Conservation (phyloP, 345 rosid species). For the Angophora floribunda region DNA sequence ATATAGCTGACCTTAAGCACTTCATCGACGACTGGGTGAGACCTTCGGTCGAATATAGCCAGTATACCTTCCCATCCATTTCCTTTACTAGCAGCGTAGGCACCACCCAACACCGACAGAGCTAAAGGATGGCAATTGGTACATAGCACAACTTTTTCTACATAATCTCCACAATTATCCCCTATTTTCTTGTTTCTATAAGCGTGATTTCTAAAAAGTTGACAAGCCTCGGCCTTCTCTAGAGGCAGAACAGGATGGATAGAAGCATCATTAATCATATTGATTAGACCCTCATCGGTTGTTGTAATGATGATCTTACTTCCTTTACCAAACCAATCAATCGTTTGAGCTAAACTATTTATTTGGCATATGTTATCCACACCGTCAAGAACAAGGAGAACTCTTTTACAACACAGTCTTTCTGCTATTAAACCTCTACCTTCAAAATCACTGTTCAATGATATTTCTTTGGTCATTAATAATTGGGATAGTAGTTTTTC, state of each 20-base stretch:
- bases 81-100: background rate
- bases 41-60: background rate
- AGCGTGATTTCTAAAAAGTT: background rate
- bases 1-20: background rate
- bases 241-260: background rate
- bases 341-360: background rate
- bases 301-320: background rate
- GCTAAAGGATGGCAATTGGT: background rate
- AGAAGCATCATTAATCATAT: background rate
- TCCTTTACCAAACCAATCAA: background rate
- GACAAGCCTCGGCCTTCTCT: background rate
- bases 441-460: no score
- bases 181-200: rapidly evolving
- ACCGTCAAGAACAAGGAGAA: background rate
- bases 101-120: background rate
- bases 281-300: no score
- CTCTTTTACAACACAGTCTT: background rate
- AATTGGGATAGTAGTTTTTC: background rate
- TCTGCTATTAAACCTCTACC: no score
- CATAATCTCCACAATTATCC: no score
- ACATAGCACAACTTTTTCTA: no score
- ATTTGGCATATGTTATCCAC: background rate
- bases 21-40: background rate
- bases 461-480: background rate
- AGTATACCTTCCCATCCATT: background rate